Evolutionary conservation across 148 eudicot species (phyloP).

Genomic region (Linanthus parryae): DNA sequence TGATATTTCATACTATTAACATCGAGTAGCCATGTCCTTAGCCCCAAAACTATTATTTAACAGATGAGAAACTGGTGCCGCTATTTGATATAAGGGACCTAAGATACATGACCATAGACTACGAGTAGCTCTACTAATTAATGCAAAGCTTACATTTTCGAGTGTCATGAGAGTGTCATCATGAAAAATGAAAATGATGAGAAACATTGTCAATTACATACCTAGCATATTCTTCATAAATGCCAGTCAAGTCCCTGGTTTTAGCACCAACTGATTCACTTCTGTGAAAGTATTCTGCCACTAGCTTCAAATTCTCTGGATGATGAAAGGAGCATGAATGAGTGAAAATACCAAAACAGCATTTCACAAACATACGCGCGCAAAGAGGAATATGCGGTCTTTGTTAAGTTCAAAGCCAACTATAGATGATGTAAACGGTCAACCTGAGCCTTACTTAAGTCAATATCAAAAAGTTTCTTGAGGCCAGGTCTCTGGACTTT

Average conservation of each 20-base stretch:
- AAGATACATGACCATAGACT: no score
- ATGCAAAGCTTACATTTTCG: neutral
- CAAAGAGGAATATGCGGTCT: no score
- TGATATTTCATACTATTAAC: no score
- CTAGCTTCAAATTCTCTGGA: conserved; percentile 82
- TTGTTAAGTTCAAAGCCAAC: no score
- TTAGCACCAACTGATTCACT: conserved; percentile 94
- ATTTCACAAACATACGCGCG: no score
- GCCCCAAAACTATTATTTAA: no score
- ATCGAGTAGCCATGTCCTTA: no score
- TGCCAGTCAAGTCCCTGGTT: conserved; percentile 89
- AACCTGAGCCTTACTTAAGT: conserved; percentile 94
- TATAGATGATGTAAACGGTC: no score
- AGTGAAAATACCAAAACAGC: neutral
- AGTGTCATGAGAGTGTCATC: neutral
- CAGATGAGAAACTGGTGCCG: no score
- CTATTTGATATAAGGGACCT: no score
- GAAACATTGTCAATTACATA: conserved; percentile 24
- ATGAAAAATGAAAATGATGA: neutral
- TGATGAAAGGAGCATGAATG: conserved; percentile 3
- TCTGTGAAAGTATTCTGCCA: conserved; percentile 92
- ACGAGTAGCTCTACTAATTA: no score
- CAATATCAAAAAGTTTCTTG: conserved; percentile 91
- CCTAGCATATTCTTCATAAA: conserved; percentile 98
- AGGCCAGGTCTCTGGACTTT: conserved; percentile 98